Base-by-base conservation (phyloP, 163 green algal genomes). In the Volvox carteri region DNA sequence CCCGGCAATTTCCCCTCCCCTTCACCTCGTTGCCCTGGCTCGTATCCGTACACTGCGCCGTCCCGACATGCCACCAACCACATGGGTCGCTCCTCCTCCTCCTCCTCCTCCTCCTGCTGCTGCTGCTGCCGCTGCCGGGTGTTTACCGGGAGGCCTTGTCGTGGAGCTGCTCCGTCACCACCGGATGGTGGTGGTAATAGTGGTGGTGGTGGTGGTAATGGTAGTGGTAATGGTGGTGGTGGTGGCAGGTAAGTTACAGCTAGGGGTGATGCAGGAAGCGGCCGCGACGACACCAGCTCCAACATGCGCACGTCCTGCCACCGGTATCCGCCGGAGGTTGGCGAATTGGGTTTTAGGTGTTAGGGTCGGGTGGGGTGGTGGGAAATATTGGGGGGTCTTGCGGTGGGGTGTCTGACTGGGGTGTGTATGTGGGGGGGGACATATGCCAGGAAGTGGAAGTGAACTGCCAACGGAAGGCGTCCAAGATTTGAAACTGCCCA, bases 11-110 rank as follows among this genome's bases (percentile, higher is more conserved):
- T n/a, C n/a, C n/a, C n/a, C n/a, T n/a, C n/a, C n/a, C n/a, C n/a
- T n/a, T n/a, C 33, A 89, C 84, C 84, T 42, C 42, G 39, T 1
- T 68, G 44, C 28, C 68, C 70, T 25, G 68, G 41, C 41, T 35
- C n/a, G 39, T 89, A 89, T 2, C 62, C 84, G 30, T 89, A 89
- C 72, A 89, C 84, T 16, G 50, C 70, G 7, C 84, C 84, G 30
- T 84, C 84, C 2, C 72, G 72, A 73, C 84, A 84, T 11, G 72
- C 52, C 52, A 89, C 84, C 52, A 89, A 52, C 84, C 70, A 84
- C 52, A 84, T 0, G 35, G 65, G 18, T 50, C 30, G 21, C 42
- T 28, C 35, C 56, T 41, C 7, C 52, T 85, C 33, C 76, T 73
- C 50, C 50, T 35, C 33, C 52, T 52, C n/a, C n/a, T n/a, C 16